Percentiles rank a stretch among this genome's conserved stretches.
Conservation (phyloP, 352 stramenopile genomes). For the Pythium oligandrum region DNA sequence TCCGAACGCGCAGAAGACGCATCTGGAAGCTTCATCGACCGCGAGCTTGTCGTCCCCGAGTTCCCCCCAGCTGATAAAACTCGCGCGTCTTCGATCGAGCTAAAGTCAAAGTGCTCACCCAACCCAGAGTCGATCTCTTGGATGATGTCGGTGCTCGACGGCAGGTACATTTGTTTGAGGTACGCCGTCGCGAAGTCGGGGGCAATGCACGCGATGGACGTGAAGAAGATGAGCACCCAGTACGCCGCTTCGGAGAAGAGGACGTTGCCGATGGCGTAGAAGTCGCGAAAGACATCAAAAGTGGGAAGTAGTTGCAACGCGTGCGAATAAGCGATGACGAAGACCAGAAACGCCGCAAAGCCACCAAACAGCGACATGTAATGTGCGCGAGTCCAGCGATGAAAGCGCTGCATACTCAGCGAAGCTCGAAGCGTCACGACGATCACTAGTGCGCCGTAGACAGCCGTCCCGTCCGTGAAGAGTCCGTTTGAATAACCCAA, state of each 20-base stretch:
- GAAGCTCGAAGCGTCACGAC: constrained; percentile 70
- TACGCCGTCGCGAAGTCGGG: constrained; percentile 70
- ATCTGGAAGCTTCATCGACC: constrained; percentile 5
- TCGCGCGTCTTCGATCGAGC: not conserved
- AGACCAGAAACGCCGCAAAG: constrained; percentile 61
- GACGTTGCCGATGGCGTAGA: constrained; percentile 52
- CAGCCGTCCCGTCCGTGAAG: constrained; percentile 66
- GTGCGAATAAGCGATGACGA: constrained; percentile 65
- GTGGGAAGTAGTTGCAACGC: constrained; percentile 51
- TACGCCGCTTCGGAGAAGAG: constrained; percentile 52
- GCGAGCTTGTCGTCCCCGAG: not conserved
- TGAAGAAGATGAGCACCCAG: constrained; percentile 65
- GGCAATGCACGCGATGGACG: constrained; percentile 50
- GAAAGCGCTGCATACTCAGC: constrained; percentile 68
- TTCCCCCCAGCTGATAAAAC: not conserved
- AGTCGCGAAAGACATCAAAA: constrained; percentile 75
- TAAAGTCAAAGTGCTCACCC: constrained; percentile 18
- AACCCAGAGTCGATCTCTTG: constrained; percentile 78
- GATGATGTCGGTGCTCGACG: constrained; percentile 81
- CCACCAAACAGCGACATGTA: constrained; percentile 69
- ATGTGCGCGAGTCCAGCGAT: constrained; percentile 70
- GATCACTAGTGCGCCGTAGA: constrained; percentile 79
- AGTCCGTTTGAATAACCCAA: constrained; percentile 51
- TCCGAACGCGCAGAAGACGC: constrained; percentile 18
- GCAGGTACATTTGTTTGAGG: constrained; percentile 79